Evolutionary conservation across 83 land plant species (phyloP).

Genomic region (Picea mariana): DNA sequence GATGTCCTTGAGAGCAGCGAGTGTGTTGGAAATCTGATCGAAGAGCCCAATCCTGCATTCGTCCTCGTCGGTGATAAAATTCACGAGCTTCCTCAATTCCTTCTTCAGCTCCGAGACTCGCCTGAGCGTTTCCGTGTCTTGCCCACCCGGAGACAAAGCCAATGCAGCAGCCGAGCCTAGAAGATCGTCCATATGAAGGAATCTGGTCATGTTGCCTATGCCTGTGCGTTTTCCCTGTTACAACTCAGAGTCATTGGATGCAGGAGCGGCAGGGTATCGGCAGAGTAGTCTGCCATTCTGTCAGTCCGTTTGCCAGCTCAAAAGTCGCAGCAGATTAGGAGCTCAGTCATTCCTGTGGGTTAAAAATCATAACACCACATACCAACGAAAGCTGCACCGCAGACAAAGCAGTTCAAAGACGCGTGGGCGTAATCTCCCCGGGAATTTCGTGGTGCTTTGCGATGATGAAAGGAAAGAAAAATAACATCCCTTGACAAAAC

Average conservation of each 20-base stretch:
- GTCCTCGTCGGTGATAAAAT: not conserved
- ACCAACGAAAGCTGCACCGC: too few species aligned
- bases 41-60: slow-evolving; percentile 1
- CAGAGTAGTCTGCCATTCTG: not conserved
- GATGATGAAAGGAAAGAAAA: too few species aligned
- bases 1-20: not conserved
- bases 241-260: too few species aligned
- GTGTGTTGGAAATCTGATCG: slow-evolving; percentile 9
- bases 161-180: not conserved
- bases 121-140: not conserved
- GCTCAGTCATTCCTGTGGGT: not conserved
- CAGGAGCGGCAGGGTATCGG: not conserved
- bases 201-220: not conserved
- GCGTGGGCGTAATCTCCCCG: too few species aligned
- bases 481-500: too few species aligned
- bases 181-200: not conserved
- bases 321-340: not conserved
- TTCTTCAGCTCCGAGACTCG: not conserved
- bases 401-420: too few species aligned
- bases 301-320: not conserved
- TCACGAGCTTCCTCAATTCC: not conserved
- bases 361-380: too few species aligned
- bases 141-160: not conserved
- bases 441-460: too few species aligned
- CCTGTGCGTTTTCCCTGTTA: too few species aligned